Percentiles rank a stretch among this genome's conserved stretches.
These are phyloP conservation scores for Alternaria arbusti DNA, from an alignment of 2,329 filamentous ascomycete species.

Conservation along the genomic window DNA sequence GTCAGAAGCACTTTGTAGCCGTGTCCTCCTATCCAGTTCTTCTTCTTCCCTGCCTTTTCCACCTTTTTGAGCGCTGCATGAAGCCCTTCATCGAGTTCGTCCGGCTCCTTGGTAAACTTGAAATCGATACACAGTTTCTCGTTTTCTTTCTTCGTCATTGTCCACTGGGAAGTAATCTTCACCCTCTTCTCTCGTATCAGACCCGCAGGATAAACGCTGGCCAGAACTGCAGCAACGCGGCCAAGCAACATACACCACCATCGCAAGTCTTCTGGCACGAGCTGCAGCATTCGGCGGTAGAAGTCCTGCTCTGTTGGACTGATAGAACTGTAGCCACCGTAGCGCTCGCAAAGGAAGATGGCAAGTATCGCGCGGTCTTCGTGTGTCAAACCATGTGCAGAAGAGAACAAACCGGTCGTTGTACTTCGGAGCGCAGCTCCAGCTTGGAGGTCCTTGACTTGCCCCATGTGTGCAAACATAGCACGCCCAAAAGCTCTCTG, in stretches of 20 bases:
- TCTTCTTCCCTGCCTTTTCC: conserved; percentile 50
- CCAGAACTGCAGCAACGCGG: conserved; percentile 63
- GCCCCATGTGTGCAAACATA: conserved; percentile 57
- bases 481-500: conserved; percentile 65
- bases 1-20: conserved; percentile 40
- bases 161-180: conserved; percentile 32
- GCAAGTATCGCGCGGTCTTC: conserved; percentile 72
- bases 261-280: conserved; percentile 61
- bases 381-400: conserved; percentile 76
- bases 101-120: conserved; percentile 28
- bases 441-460: conserved; percentile 57
- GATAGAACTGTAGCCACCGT: conserved; percentile 66
- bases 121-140: conserved; percentile 41
- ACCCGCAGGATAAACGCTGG: conserved; percentile 67
- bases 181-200: conserved; percentile 50
- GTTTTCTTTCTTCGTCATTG: conserved; percentile 33
- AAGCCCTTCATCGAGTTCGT: conserved; percentile 43
- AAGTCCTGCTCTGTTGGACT: conserved; percentile 64
- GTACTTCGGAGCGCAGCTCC: conserved; percentile 75
- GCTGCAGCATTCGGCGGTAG: conserved; percentile 58
- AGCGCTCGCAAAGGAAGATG: conserved; percentile 74
- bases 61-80: conserved; percentile 38
- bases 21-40: conserved; percentile 43
- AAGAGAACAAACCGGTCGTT: conserved; percentile 70
- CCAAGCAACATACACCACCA: conserved; percentile 74